Percentiles rank a stretch among this genome's conserved stretches.
These are phyloP conservation scores for Eimeria acervulina DNA, from an alignment of 169 alveolate species.

Conservation along the genomic window DNA sequence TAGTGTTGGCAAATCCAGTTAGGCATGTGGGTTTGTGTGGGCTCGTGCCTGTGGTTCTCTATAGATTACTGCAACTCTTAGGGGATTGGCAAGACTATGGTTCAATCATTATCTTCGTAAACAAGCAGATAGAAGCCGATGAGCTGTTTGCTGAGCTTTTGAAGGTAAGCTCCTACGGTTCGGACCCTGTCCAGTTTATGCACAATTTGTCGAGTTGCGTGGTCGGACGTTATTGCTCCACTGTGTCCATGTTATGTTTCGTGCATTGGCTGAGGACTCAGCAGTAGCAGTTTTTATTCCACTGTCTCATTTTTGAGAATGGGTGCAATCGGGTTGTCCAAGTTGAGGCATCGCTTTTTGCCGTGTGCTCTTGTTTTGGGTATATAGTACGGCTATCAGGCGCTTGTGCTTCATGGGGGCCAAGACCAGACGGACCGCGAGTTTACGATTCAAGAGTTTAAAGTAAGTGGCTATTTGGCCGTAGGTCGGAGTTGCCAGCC, in stretches of 20 bases:
- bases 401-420: slow-evolving; percentile 98
- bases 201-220: neutral
- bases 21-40: slow-evolving; percentile 10
- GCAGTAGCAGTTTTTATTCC: neutral
- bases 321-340: neutral
- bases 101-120: slow-evolving; percentile 97
- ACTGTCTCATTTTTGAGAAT: neutral
- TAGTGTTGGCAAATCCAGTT: too few species aligned
- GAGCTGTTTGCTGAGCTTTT: slow-evolving; percentile 94
- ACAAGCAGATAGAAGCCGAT: slow-evolving; percentile 98
- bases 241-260: neutral
- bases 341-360: neutral
- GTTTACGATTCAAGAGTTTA: slow-evolving; percentile 94
- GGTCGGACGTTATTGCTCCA: neutral
- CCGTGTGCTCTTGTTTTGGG: slow-evolving; percentile 35
- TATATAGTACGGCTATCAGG: slow-evolving; percentile 93
- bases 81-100: slow-evolving; percentile 98
- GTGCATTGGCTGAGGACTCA: neutral
- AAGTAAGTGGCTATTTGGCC: slow-evolving; percentile 32
- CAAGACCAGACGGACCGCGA: slow-evolving; percentile 99
- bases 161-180: slow-evolving; percentile 76
- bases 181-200: neutral
- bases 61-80: slow-evolving; percentile 95
- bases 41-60: slow-evolving; percentile 82
- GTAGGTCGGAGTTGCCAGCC: neutral